Base-by-base conservation (phyloP, 2,329 filamentous ascomycete genomes). In the Thielaviopsis euricoi region DNA sequence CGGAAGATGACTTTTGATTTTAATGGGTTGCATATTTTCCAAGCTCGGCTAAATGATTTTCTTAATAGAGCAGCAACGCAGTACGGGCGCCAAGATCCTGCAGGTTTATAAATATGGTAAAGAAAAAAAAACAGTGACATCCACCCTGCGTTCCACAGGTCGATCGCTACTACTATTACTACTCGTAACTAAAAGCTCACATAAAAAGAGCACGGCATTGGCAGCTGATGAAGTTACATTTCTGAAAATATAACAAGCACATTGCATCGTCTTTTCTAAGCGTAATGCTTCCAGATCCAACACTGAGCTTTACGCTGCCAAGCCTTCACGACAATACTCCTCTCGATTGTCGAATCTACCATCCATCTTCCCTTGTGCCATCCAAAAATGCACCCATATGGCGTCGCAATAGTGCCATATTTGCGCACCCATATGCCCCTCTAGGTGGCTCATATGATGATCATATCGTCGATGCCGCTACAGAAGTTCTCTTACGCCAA, bases 401-500 rank as follows among this genome's bases (percentile, higher is more conserved):
- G 77, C 66, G 63, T 49, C 71, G 71, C 53, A 71, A 81, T 62
- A 76, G 74, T 17, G 79, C 77, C 52, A 74, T 95, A 3, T 73
- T 97, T 46, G 90, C 90, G 13, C 93, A 97, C 69, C 91, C 93
- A 0, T 97, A 97, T 67, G 89, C 88, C 37, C 84, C 88, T 0
- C 73, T 97, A 55, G 93, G 93, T 4, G 93, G 91, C 5, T 83
- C 75, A 68, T 93, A 83, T 66, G 87, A 97, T 67, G 90, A 97
- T 67, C 78, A 80, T 0, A 76, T 95, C 0, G 85, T 97, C 1
- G 75, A 80, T n/a, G 73, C 81, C 9, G 71, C 86, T 2, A 81
- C 79, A 0, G 72, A 74, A 1, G 77, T 84, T 59, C 73, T 95
- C 52, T 68, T 95, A n/a, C 73, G 76, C 4, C 71, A 76, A 56